phyloP scores from a whole-genome alignment of 176 grass and related monocot species.

The Alloteropsis semialata region DNA sequence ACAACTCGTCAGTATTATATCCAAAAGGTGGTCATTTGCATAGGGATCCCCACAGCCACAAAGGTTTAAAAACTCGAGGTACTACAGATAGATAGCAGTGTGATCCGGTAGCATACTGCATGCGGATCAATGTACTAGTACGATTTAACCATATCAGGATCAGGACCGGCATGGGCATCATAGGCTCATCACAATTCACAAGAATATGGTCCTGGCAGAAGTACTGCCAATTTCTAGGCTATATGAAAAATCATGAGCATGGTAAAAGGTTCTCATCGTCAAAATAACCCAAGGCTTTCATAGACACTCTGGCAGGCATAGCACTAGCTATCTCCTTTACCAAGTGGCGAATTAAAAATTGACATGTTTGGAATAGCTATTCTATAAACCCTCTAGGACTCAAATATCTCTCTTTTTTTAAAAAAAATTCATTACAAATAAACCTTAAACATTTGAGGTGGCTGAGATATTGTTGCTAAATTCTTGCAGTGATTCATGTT shows the following conservation, averaged over 20 bases:
- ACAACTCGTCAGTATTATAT: neutral
- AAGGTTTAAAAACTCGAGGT: neutral
- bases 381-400: neutral
- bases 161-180: neutral
- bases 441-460: neutral
- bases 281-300: neutral
- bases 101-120: neutral
- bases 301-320: neutral
- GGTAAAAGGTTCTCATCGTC: neutral
- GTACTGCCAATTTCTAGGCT: neutral
- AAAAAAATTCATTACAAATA: neutral
- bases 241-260: too few species aligned
- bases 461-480: neutral
- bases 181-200: neutral
- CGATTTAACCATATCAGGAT: conserved; percentile 2
- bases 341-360: neutral
- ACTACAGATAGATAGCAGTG: neutral
- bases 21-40: neutral
- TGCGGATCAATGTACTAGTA: neutral
- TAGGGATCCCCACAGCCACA: neutral
- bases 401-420: neutral
- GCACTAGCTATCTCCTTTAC: neutral
- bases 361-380: neutral
- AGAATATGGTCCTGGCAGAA: neutral
- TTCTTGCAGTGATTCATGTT: neutral